phyloP scores from a whole-genome alignment of 257 asterid genomes.

The Rubia yunnanensis region DNA sequence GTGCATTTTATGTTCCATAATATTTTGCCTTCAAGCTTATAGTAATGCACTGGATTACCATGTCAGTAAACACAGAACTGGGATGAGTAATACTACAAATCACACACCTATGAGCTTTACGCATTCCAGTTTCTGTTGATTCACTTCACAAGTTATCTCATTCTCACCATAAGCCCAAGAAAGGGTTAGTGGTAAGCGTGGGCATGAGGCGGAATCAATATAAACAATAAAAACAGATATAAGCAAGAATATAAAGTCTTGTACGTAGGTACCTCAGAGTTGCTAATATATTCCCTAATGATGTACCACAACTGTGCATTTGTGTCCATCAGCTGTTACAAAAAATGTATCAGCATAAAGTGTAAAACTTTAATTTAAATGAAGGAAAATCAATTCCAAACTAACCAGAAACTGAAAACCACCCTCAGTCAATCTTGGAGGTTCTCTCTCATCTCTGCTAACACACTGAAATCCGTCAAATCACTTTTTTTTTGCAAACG shows the following conservation, averaged over 20 bases:
- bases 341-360: constrained; percentile 24
- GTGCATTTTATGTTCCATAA: background rate
- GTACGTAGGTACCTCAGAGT: constrained; percentile 62
- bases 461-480: constrained; percentile 20
- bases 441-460: constrained; percentile 83
- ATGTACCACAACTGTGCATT: constrained; percentile 99
- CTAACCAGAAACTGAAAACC: constrained; percentile 98
- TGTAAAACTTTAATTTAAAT: constrained; percentile 14
- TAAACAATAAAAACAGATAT: background rate
- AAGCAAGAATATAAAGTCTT: constrained; percentile 1
- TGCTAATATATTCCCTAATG: constrained; percentile 87
- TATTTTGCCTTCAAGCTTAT: background rate
- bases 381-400: constrained; percentile 16
- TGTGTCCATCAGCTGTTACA: constrained; percentile 88
- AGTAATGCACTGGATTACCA: background rate
- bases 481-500: constrained; percentile 8
- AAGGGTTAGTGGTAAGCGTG: background rate
- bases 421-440: constrained; percentile 78
- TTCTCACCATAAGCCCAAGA: background rate
- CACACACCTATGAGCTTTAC: background rate
- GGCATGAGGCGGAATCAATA: background rate
- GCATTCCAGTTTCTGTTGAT: background rate
- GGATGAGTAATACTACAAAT: background rate
- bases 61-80: background rate
- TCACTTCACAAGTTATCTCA: background rate